Evolutionary conservation across 164 flowering plant genomes (phyloP), one percentile per base, ranked within the genome.

Genomic region (Echeveria elegans): DNA sequence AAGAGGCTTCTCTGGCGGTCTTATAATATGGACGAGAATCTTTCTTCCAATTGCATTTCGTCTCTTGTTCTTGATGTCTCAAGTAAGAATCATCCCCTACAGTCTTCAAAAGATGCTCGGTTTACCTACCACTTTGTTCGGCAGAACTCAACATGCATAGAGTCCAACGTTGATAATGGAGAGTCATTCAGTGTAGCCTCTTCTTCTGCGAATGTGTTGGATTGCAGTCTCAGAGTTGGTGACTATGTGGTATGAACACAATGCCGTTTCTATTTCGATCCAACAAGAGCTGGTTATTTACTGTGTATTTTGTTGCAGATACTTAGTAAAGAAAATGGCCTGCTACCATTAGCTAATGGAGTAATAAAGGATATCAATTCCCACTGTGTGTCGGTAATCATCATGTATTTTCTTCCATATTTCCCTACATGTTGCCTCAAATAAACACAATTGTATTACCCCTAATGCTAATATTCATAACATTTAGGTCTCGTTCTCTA

Each of bases 221-320:
- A 82, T 69, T 76, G 80, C 76, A 70, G 73, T 12, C 86, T 95
- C 53, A 88, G 72, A 75, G 74, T 70, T 68, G 96, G 99, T 60
- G 99, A 95, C 71, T 78, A 82, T 78, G 97, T 92, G 94, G 99
- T 95, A 88, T 50, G 31, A 12, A 21, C 45, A 66, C 63, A 70
- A 15, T 63, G n/a, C 26, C 10, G 26, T 0, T 16, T 63, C 7
- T 18, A 34, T 63, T 34, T 40, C 6, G 8, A 10, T 23, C 24
- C 71, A 5, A 40, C 6, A 61, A 10, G 19, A 48, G 18, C 63
- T 62, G 61, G 7, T 9, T 67, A 67, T 72, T 68, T 18, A 38
- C 40, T 40, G 37, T 68, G 38, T 37, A 7, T 70, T 18, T 62
- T 14, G 61, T 52, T 73, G 24, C 76, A 94, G 99, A 79, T 88